A percentile compares a stretch with the other conserved stretches of the same genome.
These are phyloP conservation scores for Alternaria consortialis DNA, from an alignment of 2,329 filamentous ascomycete genomes.

Conservation along the genomic window DNA sequence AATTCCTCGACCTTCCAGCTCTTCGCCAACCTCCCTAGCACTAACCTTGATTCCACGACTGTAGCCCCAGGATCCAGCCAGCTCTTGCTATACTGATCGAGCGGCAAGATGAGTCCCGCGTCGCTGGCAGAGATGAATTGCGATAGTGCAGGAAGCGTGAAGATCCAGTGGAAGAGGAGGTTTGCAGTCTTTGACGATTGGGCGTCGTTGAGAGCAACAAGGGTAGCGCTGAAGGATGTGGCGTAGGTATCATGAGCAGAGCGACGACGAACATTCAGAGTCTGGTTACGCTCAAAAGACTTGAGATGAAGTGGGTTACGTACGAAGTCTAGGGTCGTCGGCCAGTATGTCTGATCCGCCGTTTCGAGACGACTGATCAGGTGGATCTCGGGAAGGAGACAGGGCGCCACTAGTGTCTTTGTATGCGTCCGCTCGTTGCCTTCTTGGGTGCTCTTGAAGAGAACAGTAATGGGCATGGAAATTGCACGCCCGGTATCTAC, in stretches of 20 bases:
- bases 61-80: constrained; percentile 65
- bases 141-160: constrained; percentile 66
- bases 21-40: constrained; percentile 60
- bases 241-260: constrained; percentile 63
- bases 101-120: constrained; percentile 55
- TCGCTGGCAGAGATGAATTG: constrained; percentile 65
- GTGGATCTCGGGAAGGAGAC: constrained; percentile 70
- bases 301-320: constrained; percentile 68
- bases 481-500: constrained; percentile 83
- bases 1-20: constrained; percentile 59
- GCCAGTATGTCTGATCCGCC: constrained; percentile 77
- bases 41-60: constrained; percentile 75
- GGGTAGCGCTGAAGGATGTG: constrained; percentile 75
- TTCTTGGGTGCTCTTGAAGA: constrained; percentile 56
- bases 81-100: constrained; percentile 54
- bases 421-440: constrained; percentile 6
- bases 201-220: constrained; percentile 74
- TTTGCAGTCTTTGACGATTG: constrained; percentile 50
- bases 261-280: constrained; percentile 77
- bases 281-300: constrained; percentile 75
- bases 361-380: constrained; percentile 70
- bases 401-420: constrained; percentile 60
- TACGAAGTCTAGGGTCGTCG: constrained; percentile 77
- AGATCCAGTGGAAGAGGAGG: constrained; percentile 76
- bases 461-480: constrained; percentile 74